phyloP scores from a whole-genome alignment of 495 filamentous ascomycete species.

The Aspergillus sclerotiicarbonarius region DNA sequence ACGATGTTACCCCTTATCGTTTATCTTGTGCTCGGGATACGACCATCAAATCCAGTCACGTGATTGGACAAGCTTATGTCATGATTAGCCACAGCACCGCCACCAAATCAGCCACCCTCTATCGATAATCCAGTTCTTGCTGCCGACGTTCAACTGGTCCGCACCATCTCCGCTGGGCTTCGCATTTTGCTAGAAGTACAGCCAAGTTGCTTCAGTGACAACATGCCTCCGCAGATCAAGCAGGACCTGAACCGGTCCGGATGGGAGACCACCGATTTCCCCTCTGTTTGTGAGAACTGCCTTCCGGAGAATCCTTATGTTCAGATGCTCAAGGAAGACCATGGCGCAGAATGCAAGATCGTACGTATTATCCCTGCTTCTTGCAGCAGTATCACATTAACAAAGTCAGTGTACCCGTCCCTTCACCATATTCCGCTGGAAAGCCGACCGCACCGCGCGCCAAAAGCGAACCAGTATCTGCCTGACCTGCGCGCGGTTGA shows the following conservation, averaged over 20 bases:
- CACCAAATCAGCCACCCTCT: conserved; percentile 8
- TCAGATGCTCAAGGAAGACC: conserved; percentile 96
- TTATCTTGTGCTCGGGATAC: too few species aligned
- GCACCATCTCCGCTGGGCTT: background rate
- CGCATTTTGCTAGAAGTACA: background rate
- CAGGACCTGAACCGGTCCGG: conserved; percentile 95
- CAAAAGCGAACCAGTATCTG: conserved; percentile 89
- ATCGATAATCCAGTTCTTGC: conserved; percentile 27
- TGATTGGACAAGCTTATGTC: conserved; percentile 9
- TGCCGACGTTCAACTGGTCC: background rate
- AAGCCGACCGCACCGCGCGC: conserved; percentile 81
- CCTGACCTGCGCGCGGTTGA: conserved; percentile 89
- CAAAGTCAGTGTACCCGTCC: conserved; percentile 73
- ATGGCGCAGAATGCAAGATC: conserved; percentile 68
- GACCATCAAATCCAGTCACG: conserved; percentile 3
- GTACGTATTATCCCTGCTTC: conserved; percentile 27
- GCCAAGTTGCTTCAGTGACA: conserved; percentile 5
- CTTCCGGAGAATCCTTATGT: conserved; percentile 97
- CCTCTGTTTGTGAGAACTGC: conserved; percentile 70
- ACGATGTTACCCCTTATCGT: too few species aligned
- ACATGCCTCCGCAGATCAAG: conserved; percentile 70
- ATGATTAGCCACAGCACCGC: conserved; percentile 13
- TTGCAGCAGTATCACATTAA: conserved; percentile 9
- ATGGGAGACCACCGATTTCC: conserved; percentile 85
- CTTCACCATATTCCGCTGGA: conserved; percentile 95